Evolutionary conservation across 768 basidiomycete genomes (phyloP).

Genomic region (Leccinum imitatum): DNA sequence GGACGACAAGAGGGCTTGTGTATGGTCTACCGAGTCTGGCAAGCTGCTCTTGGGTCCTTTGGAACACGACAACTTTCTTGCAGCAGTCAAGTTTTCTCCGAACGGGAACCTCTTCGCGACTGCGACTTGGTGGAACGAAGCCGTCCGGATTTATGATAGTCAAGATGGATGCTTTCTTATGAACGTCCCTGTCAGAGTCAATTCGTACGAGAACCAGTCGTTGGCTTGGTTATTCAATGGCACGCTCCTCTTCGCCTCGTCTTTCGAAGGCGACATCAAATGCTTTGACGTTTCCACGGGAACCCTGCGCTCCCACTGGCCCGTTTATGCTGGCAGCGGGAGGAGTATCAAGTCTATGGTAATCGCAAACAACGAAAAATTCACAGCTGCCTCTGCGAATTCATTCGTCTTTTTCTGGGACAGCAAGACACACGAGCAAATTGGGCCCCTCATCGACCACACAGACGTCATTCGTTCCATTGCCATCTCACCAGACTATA

Average conservation of each 20-base stretch:
- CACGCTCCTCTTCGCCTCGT: constrained; percentile 6
- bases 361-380: constrained; percentile 12
- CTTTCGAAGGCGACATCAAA: constrained; percentile 10
- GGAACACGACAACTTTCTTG: constrained; percentile 8
- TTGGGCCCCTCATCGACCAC: constrained; percentile 10
- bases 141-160: constrained; percentile 13
- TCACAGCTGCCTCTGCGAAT: constrained; percentile 4
- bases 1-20: constrained; percentile 11
- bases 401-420: constrained; percentile 14
- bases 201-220: constrained; percentile 12
- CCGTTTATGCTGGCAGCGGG: background rate
- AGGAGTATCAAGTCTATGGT: constrained; percentile 4
- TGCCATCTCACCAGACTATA: constrained; percentile 9
- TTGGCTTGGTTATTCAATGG: constrained; percentile 10
- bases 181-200: constrained; percentile 9
- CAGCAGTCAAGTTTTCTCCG: constrained; percentile 15
- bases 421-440: background rate
- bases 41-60: constrained; percentile 10
- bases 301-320: background rate
- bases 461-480: constrained; percentile 5
- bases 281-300: constrained; percentile 5
- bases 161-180: constrained; percentile 7
- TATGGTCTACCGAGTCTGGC: constrained; percentile 11
- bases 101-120: constrained; percentile 11
- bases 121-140: constrained; percentile 15